These are phyloP conservation scores for Aspergillus taichungensis DNA, from an alignment of 495 filamentous ascomycete genomes.

Conservation along the genomic window DNA sequence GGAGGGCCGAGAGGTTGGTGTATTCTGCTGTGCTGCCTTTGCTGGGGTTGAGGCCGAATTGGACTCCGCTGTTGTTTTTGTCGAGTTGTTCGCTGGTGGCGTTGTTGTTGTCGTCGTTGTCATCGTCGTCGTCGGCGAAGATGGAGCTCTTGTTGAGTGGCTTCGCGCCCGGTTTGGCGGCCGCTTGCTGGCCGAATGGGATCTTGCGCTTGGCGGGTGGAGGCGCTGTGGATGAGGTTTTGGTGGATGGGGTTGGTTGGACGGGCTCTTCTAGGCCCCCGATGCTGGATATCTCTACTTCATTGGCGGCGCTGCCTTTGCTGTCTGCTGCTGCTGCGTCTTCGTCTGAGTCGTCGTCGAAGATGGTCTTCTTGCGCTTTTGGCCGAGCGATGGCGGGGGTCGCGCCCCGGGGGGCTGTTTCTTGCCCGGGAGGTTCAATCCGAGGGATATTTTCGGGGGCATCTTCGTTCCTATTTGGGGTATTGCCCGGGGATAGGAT, in stretches of 20 bases:
- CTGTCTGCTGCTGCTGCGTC: constrained; percentile 36
- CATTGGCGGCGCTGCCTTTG: constrained; percentile 8
- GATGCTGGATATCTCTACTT: constrained; percentile 32
- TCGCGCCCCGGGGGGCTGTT: constrained; percentile 3
- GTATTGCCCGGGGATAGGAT: background rate
- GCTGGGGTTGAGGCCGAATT: constrained; percentile 2
- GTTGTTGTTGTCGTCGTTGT: constrained; percentile 20
- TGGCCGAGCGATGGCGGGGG: constrained; percentile 26
- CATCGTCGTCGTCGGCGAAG: constrained; percentile 34
- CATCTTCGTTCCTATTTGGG: constrained; percentile 11
- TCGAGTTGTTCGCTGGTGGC: constrained; percentile 9
- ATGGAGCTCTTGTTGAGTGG: constrained; percentile 30
- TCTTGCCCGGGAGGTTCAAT: constrained; percentile 48
- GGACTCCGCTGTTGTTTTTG: background rate
- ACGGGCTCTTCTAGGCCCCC: constrained; percentile 28
- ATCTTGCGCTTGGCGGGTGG: constrained; percentile 29
- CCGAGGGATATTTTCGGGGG: constrained; percentile 46
- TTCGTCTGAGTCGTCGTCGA: constrained; percentile 36
- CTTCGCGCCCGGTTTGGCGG: constrained; percentile 21
- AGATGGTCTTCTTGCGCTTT: constrained; percentile 44
- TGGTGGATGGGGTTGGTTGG: constrained; percentile 5
- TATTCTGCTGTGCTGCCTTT: constrained; percentile 20
- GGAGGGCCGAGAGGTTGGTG: constrained; percentile 42
- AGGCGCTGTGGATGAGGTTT: background rate
- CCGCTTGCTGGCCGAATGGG: constrained; percentile 12